phyloP scores from a whole-genome alignment of 164 flowering plant genomes.

The Warburgia ugandensis region DNA sequence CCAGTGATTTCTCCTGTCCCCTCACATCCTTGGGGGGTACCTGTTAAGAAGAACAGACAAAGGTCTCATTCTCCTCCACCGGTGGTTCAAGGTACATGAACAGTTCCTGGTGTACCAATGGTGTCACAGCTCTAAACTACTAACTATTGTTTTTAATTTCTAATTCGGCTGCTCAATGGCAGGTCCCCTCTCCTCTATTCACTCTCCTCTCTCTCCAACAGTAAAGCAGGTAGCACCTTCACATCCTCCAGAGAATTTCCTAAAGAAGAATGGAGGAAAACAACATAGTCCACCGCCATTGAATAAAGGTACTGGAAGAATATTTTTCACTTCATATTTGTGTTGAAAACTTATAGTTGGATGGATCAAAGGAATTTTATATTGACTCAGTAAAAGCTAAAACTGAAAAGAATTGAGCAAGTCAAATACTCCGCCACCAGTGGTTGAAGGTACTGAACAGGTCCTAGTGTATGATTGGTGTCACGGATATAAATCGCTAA shows the following conservation, averaged over 20 bases:
- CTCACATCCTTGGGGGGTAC: slow-evolving; percentile 11
- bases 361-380: too few species aligned
- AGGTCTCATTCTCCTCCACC: slow-evolving; percentile 16
- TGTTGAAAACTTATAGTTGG: too few species aligned
- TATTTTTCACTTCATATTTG: too few species aligned
- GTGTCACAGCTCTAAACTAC: neutral
- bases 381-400: too few species aligned
- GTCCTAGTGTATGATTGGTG: too few species aligned
- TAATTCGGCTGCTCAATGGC: slow-evolving; percentile 7
- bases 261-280: slow-evolving; percentile 17
- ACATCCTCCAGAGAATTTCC: slow-evolving; percentile 14
- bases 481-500: too few species aligned
- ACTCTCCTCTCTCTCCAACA: slow-evolving; percentile 30
- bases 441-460: too few species aligned
- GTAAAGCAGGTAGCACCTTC: slow-evolving; percentile 18
- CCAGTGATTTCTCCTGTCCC: slow-evolving; percentile 23
- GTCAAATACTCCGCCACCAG: too few species aligned
- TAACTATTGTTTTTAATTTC: slow-evolving; percentile 8
- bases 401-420: too few species aligned
- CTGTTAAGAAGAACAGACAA: slow-evolving; percentile 18
- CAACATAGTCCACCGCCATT: slow-evolving; percentile 14
- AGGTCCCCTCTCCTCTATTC: slow-evolving; percentile 29
- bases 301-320: slow-evolving; percentile 29
- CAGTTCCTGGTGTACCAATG: neutral
- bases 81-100: slow-evolving; percentile 27